Evolutionary conservation across 805 yeast genomes (phyloP).

Genomic region (Candida yuanshanica): DNA sequence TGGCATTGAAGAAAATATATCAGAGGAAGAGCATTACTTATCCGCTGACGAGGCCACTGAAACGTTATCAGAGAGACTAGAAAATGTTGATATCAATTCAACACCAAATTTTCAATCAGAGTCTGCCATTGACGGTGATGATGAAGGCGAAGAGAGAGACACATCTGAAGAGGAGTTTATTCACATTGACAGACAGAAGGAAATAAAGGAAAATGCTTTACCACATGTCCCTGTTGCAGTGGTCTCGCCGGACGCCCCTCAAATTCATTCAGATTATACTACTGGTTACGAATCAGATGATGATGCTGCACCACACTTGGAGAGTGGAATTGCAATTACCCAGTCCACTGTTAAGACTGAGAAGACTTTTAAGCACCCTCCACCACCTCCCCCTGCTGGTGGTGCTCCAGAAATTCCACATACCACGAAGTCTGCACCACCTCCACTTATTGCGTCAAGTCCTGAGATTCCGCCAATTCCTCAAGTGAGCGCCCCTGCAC

Average conservation of each 20-base stretch:
- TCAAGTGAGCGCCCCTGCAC: too few species aligned
- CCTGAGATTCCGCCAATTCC: conserved; percentile 11
- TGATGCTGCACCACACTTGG: conserved; percentile 28
- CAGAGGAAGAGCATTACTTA: conserved; percentile 9
- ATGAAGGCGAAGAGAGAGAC: conserved; percentile 24
- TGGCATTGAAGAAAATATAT: conserved; percentile 1
- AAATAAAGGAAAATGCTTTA: conserved; percentile 10
- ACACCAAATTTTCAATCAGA: conserved; percentile 14
- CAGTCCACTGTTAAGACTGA: conserved; percentile 1
- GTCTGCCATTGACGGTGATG: conserved; percentile 27
- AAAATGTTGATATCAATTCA: conserved; percentile 10
- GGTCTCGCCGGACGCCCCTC: too few species aligned
- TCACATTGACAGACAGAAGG: conserved; percentile 17
- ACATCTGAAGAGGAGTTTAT: conserved; percentile 22
- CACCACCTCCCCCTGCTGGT: conserved; percentile 7
- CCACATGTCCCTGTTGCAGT: conserved; percentile 7
- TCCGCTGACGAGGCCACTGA: conserved; percentile 9
- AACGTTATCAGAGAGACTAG: conserved; percentile 14
- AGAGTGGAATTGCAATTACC: conserved; percentile 8
- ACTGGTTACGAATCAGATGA: conserved; percentile 75
- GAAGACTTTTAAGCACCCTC: background rate
- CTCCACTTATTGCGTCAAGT: conserved; percentile 19
- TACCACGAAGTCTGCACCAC: conserved; percentile 11
- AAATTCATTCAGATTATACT: conserved; percentile 27
- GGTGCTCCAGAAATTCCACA: conserved; percentile 3